phyloP scores from a whole-genome alignment of 2,329 filamentous ascomycete genomes.

The Coniella vitis region DNA sequence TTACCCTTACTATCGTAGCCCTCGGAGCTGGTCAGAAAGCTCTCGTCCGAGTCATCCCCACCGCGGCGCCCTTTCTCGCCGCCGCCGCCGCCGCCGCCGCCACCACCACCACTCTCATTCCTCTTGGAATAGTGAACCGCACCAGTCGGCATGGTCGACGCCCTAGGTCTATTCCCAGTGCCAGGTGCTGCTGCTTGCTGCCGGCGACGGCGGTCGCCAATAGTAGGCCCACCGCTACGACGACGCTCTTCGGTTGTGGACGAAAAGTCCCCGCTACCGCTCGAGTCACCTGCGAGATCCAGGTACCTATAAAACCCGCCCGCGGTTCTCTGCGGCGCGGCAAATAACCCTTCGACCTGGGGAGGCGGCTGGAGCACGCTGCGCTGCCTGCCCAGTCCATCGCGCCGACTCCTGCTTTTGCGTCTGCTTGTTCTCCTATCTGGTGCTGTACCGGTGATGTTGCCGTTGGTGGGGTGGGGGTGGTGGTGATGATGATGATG shows the following conservation, averaged over 20 bases:
- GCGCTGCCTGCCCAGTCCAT: conserved; percentile 38
- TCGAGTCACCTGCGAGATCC: conserved; percentile 48
- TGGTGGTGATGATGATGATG: background rate
- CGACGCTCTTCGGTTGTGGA: background rate
- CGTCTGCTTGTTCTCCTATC: conserved; percentile 7
- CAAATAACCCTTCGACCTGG: conserved; percentile 71
- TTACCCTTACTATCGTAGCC: conserved; percentile 27
- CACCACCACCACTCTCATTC: too few species aligned
- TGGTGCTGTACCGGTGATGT: conserved; percentile 1
- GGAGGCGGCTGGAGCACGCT: conserved; percentile 66
- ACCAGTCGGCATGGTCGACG: conserved; percentile 27
- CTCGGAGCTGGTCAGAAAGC: conserved; percentile 40
- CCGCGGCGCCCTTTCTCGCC: too few species aligned
- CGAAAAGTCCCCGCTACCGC: conserved; percentile 42
- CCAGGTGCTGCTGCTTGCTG: too few species aligned
- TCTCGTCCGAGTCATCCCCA: conserved; percentile 56
- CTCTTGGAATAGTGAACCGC: background rate
- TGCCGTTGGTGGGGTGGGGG: conserved; percentile 15
- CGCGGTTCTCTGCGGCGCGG: conserved; percentile 59
- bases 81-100: background rate
- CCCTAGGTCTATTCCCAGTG: conserved; percentile 28
- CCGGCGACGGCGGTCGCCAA: too few species aligned
- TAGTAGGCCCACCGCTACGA: background rate
- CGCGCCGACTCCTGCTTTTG: conserved; percentile 20
- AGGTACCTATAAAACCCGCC: conserved; percentile 63